Evolutionary conservation across 441 rosid genomes (phyloP).

Genomic region (Bruguiera hainesii): DNA sequence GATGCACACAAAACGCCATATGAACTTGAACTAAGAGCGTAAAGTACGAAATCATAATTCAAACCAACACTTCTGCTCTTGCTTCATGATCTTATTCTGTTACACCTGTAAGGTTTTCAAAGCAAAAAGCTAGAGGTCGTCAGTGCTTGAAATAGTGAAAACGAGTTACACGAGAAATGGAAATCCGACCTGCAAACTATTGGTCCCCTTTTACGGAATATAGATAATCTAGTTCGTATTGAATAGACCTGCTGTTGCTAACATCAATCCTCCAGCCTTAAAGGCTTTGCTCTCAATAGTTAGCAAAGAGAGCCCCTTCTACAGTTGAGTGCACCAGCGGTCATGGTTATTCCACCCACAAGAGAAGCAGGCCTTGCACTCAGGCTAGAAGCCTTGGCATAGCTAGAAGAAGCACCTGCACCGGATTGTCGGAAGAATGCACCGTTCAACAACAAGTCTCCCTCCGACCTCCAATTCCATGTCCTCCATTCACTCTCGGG

Average conservation of each 20-base stretch:
- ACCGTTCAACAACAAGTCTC: constrained; percentile 59
- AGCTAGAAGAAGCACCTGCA: constrained; percentile 49
- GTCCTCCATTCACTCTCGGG: constrained; percentile 41
- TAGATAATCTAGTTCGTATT: neutral
- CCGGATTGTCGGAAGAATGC: constrained; percentile 61
- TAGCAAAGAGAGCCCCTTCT: constrained; percentile 42
- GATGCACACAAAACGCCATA: too few species aligned
- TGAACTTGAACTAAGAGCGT: neutral
- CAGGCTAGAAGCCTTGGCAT: constrained; percentile 58
- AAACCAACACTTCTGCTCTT: constrained; percentile 20
- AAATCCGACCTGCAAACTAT: too few species aligned
- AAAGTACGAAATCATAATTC: too few species aligned
- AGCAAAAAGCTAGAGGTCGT: constrained; percentile 18
- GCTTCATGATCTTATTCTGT: constrained; percentile 5
- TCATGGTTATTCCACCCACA: constrained; percentile 43
- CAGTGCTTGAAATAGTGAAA: too few species aligned
- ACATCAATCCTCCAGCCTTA: too few species aligned
- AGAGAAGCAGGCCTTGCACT: constrained; percentile 57
- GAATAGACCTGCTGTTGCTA: too few species aligned
- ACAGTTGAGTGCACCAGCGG: constrained; percentile 56
- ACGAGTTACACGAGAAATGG: too few species aligned
- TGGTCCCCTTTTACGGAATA: too few species aligned
- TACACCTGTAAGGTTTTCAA: neutral
- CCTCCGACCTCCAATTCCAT: constrained; percentile 74
- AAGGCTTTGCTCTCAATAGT: neutral